These are phyloP conservation scores for Leptomonas pyrrhocoris DNA, from an alignment of 208 protist species.

Conservation along the genomic window DNA sequence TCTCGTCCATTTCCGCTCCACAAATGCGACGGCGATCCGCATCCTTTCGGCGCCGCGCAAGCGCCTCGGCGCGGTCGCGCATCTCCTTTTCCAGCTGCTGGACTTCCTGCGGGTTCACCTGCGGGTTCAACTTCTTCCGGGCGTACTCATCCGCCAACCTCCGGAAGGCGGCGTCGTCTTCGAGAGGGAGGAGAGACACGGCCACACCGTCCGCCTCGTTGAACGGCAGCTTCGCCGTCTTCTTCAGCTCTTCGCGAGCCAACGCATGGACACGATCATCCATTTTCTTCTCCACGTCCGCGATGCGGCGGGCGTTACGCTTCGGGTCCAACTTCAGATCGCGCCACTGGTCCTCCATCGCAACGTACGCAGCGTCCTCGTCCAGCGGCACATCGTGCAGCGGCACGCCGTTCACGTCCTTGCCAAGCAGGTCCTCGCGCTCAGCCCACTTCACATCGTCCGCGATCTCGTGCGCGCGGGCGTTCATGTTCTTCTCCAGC, in stretches of 20 bases:
- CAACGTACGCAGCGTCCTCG: not conserved
- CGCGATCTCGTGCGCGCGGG: not conserved
- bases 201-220: constrained; percentile 29
- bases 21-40: not conserved
- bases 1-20: constrained; percentile 44
- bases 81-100: constrained; percentile 47
- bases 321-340: constrained; percentile 56
- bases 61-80: constrained; percentile 32
- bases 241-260: constrained; percentile 10
- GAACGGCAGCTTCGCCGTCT: constrained; percentile 16
- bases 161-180: constrained; percentile 36
- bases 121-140: constrained; percentile 6
- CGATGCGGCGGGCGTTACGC: constrained; percentile 26
- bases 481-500: not conserved
- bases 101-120: constrained; percentile 22
- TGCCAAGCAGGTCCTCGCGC: not conserved
- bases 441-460: not conserved
- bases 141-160: constrained; percentile 26
- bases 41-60: constrained; percentile 31
- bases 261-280: constrained; percentile 31
- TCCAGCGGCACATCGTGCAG: not conserved
- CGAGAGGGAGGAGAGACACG: constrained; percentile 15
- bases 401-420: not conserved
- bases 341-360: not conserved
- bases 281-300: not conserved